These are phyloP conservation scores for Saposhnikovia divaricata DNA, from an alignment of 129 eudicot species.

Conservation along the genomic window DNA sequence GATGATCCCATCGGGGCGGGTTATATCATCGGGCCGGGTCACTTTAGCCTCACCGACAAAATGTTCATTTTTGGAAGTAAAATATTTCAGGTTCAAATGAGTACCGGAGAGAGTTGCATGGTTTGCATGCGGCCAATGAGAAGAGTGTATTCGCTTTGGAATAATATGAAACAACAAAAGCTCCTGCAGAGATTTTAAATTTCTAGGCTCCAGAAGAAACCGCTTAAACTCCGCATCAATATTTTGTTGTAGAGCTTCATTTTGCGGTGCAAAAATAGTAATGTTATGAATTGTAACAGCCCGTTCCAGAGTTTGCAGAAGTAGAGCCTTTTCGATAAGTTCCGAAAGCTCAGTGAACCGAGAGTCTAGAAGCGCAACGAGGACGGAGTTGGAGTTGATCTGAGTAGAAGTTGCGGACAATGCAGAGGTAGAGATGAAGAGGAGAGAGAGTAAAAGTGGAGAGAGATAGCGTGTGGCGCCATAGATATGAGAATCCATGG, in stretches of 20 bases:
- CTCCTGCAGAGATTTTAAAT: constrained; percentile 61
- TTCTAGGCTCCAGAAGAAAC: constrained; percentile 71
- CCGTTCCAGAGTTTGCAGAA: constrained; percentile 57
- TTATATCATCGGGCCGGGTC: constrained; percentile 47
- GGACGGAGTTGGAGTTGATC: constrained; percentile 57
- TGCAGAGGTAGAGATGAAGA: constrained; percentile 22
- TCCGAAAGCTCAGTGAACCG: constrained; percentile 80
- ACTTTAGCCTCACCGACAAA: constrained; percentile 45
- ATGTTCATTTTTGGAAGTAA: constrained; percentile 26
- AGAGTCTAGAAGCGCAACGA: constrained; percentile 85
- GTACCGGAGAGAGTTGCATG: constrained; percentile 33
- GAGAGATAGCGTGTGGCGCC: constrained; percentile 26
- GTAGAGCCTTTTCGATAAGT: constrained; percentile 79
- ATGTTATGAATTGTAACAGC: constrained; percentile 59
- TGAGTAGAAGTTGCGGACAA: constrained; percentile 12
- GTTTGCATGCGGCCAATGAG: constrained; percentile 35
- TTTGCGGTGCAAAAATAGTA: constrained; percentile 82
- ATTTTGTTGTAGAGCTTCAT: constrained; percentile 63
- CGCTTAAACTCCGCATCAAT: constrained; percentile 82
- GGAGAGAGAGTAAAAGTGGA: constrained; percentile 6
- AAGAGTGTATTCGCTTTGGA: constrained; percentile 58
- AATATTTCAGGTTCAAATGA: constrained; percentile 17
- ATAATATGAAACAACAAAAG: constrained; percentile 62
- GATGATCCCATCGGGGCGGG: constrained; percentile 78
- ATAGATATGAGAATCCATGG: constrained; percentile 64